These are phyloP conservation scores for Flaveria robusta DNA, from an alignment of 129 eudicot species.

Conservation along the genomic window DNA sequence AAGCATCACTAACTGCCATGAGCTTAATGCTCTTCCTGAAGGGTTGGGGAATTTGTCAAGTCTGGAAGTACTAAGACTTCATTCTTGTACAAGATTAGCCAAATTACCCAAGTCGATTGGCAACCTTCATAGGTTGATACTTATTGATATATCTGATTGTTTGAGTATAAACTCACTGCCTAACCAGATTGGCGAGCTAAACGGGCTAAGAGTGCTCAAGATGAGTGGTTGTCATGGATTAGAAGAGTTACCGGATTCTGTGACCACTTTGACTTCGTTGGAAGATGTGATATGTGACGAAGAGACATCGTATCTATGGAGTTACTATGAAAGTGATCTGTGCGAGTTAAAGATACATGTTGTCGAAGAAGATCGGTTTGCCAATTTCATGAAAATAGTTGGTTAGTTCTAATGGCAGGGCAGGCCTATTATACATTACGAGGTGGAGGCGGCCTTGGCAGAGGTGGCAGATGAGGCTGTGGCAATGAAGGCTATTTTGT, in stretches of 20 bases:
- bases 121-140: neutral
- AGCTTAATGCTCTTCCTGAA: neutral
- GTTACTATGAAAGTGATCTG: constrained; percentile 4
- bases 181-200: constrained; percentile 4
- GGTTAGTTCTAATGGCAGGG: neutral
- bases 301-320: constrained; percentile 11
- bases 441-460: too few species aligned
- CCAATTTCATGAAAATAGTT: constrained; percentile 13
- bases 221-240: constrained; percentile 14
- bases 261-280: constrained; percentile 2
- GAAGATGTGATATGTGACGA: constrained; percentile 20
- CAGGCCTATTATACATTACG: too few species aligned
- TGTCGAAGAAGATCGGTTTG: neutral
- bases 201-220: constrained; percentile 17
- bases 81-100: constrained; percentile 8
- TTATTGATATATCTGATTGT: constrained; percentile 19
- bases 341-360: neutral
- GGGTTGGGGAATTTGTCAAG: neutral
- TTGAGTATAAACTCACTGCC: constrained; percentile 16
- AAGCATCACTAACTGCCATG: constrained; percentile 25
- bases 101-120: neutral
- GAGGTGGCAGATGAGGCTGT: too few species aligned
- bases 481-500: too few species aligned
- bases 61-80: neutral
- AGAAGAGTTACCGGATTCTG: constrained; percentile 14